A percentile compares a stretch with the other conserved stretches of the same genome.
Evolutionary conservation across 225 moss, liverwort and hornwort genomes (phyloP).

Genomic region (Asterella californica): DNA sequence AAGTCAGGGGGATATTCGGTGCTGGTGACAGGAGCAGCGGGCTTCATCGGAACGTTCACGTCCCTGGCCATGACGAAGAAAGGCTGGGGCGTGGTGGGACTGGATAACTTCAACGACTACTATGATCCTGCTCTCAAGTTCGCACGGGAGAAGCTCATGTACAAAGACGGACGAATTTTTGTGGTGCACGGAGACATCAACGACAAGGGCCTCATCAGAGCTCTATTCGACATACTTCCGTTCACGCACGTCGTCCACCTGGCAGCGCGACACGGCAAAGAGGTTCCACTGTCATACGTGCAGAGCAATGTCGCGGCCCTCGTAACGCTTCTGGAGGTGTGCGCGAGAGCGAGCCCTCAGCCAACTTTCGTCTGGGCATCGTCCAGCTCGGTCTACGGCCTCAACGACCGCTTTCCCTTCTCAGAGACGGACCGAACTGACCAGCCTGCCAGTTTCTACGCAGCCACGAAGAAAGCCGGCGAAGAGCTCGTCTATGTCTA

Average conservation of each 20-base stretch:
- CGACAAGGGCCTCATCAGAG: constrained; percentile 28
- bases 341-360: constrained; percentile 31
- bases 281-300: constrained; percentile 30
- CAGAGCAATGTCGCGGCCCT: constrained; percentile 35
- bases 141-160: constrained; percentile 19
- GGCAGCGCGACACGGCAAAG: constrained; percentile 22
- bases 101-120: constrained; percentile 29
- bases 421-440: constrained; percentile 28
- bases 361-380: constrained; percentile 44
- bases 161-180: constrained; percentile 25
- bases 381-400: constrained; percentile 41
- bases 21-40: constrained; percentile 40
- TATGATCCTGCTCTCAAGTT: constrained; percentile 25
- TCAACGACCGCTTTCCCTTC: constrained; percentile 25
- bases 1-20: constrained; percentile 27
- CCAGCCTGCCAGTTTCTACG: constrained; percentile 34
- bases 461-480: constrained; percentile 37
- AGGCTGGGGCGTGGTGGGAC: constrained; percentile 42
- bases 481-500: constrained; percentile 32
- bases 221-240: constrained; percentile 25
- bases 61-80: constrained; percentile 29
- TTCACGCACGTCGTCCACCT: constrained; percentile 43
- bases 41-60: constrained; percentile 30
- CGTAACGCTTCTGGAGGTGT: constrained; percentile 32
- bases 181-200: constrained; percentile 36